Evolutionary conservation across 495 filamentous ascomycete species (phyloP).

Genomic region (Chaetomidium leptoderma): DNA sequence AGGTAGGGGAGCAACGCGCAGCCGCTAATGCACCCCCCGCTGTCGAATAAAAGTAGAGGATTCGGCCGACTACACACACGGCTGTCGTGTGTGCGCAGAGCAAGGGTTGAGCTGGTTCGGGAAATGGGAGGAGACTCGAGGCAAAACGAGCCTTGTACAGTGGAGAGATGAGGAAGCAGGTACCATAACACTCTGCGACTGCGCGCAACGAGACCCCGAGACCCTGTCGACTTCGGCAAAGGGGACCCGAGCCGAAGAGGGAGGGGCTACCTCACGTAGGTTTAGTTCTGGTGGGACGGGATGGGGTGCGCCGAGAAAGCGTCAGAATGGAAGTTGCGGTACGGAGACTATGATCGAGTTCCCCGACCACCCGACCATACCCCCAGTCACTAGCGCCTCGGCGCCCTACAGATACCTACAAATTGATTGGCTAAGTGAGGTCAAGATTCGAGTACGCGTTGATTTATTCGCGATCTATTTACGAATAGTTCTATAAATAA

Average conservation of each 20-base stretch:
- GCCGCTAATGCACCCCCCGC: slow-evolving; percentile 28
- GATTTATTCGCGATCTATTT: too few relatives aligned
- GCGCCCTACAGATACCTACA: too few relatives aligned
- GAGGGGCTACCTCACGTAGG: not conserved
- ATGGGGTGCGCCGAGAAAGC: slow-evolving; percentile 6
- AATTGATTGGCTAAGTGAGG: too few relatives aligned
- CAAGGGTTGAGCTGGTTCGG: not conserved
- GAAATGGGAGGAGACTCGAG: not conserved
- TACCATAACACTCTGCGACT: slow-evolving; percentile 1
- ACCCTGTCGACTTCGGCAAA: slow-evolving; percentile 1
- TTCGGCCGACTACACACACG: not conserved
- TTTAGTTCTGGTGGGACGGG: not conserved
- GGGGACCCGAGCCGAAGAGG: slow-evolving; percentile 1
- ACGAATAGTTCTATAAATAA: too few relatives aligned
- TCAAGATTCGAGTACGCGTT: too few relatives aligned
- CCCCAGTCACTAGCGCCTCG: too few relatives aligned
- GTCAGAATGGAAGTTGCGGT: not conserved
- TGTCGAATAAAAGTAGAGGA: slow-evolving; percentile 14
- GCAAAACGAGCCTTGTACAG: not conserved
- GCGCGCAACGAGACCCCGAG: not conserved
- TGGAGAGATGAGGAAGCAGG: not conserved
- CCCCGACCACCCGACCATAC: too few relatives aligned
- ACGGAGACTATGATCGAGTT: too few relatives aligned
- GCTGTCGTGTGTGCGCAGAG: slow-evolving; percentile 11
- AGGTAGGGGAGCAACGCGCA: slow-evolving; percentile 19